phyloP scores from a whole-genome alignment of 805 yeast species.

The Metschnikowia gelsemii region DNA sequence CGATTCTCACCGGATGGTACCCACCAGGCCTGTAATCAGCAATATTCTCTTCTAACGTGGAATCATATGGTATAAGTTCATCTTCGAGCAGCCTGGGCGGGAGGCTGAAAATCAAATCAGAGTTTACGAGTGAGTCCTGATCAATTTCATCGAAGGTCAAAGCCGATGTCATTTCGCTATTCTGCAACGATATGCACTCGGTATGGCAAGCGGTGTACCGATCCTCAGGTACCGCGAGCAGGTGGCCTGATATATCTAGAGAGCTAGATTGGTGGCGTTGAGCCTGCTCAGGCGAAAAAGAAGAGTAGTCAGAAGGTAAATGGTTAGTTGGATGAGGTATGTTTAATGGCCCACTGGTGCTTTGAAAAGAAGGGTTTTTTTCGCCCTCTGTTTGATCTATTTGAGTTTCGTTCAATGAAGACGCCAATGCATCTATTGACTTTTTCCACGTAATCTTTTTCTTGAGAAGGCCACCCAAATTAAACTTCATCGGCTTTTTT shows the following conservation, averaged over 20 bases:
- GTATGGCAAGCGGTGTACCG: slow-evolving; percentile 32
- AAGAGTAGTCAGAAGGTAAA: slow-evolving; percentile 4
- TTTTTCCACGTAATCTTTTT: slow-evolving; percentile 21
- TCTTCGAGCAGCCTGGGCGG: slow-evolving; percentile 4
- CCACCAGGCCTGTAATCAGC: slow-evolving; percentile 92
- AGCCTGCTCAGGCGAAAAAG: slow-evolving; percentile 1
- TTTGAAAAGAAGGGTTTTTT: background rate
- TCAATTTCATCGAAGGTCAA: slow-evolving; percentile 16
- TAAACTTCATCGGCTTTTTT: slow-evolving; percentile 17
- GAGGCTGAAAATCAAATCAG: slow-evolving; percentile 2
- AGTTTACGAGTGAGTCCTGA: slow-evolving; percentile 13
- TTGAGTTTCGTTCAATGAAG: slow-evolving; percentile 9
- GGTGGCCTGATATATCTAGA: slow-evolving; percentile 1
- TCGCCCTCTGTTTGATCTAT: slow-evolving; percentile 4
- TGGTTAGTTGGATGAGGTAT: background rate
- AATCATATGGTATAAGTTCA: slow-evolving; percentile 19
- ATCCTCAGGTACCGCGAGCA: slow-evolving; percentile 3
- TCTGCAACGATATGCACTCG: slow-evolving; percentile 38
- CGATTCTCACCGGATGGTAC: slow-evolving; percentile 89
- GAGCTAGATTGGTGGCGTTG: slow-evolving; percentile 7
- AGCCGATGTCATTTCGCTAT: slow-evolving; percentile 38
- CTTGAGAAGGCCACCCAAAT: slow-evolving; percentile 21
- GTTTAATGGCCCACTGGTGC: background rate
- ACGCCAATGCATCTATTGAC: slow-evolving; percentile 15
- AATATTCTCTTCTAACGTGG: slow-evolving; percentile 69